Conservation (phyloP, 176 grass and related monocot genomes). For the Tillandsia fasciculata region DNA sequence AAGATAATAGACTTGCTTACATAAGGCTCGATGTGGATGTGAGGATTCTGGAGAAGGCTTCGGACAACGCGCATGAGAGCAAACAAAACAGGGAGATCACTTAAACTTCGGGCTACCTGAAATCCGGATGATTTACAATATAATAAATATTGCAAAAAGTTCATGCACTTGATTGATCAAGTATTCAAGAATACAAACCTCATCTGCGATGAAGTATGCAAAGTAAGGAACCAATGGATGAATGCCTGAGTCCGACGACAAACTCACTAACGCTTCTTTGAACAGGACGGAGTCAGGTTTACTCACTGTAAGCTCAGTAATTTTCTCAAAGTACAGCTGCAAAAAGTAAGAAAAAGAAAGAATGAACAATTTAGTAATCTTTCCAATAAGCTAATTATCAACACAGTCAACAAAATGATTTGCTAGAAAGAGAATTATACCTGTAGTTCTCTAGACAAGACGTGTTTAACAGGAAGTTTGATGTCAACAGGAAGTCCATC, state of each 20-base stretch:
- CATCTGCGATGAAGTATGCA: slow-evolving; percentile 80
- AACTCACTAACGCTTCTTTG: slow-evolving; percentile 88
- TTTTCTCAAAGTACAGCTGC: slow-evolving; percentile 97
- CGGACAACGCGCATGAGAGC: slow-evolving; percentile 76
- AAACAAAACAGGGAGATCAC: slow-evolving; percentile 71
- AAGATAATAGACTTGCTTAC: slow-evolving; percentile 34
- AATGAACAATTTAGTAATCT: slow-evolving; percentile 8
- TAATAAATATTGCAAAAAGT: slow-evolving; percentile 3
- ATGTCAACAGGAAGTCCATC: slow-evolving; percentile 67
- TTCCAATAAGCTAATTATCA: background rate
- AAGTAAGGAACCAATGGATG: slow-evolving; percentile 95
- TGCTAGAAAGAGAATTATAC: slow-evolving; percentile 21
- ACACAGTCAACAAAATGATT: background rate
- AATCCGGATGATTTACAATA: slow-evolving; percentile 25
- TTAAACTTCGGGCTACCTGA: slow-evolving; percentile 83
- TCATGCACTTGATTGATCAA: background rate
- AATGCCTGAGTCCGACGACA: slow-evolving; percentile 82
- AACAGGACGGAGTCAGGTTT: slow-evolving; percentile 54
- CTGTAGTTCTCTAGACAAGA: slow-evolving; percentile 86
- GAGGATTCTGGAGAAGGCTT: slow-evolving; percentile 88
- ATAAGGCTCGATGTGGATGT: slow-evolving; percentile 97
- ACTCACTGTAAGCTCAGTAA: slow-evolving; percentile 74
- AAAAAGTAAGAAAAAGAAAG: slow-evolving; percentile 27
- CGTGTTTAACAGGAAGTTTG: slow-evolving; percentile 96
- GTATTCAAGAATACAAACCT: slow-evolving; percentile 35